Conservation (phyloP, 345 rosid species). For the Citrus maxima region DNA sequence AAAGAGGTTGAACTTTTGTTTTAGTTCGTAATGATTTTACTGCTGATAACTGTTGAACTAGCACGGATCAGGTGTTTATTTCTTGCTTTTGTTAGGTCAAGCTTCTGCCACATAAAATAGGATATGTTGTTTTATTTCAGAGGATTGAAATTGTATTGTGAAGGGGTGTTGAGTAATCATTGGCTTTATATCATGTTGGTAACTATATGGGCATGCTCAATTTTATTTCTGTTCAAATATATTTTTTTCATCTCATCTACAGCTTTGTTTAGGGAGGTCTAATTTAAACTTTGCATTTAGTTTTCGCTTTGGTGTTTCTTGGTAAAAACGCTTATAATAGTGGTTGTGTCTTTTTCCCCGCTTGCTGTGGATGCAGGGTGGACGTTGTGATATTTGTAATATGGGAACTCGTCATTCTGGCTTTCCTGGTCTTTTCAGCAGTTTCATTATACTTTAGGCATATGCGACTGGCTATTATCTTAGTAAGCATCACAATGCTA, state of each 20-base stretch:
- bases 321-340: background rate
- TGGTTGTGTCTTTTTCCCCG: background rate
- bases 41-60: background rate
- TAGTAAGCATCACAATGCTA: slow-evolving; percentile 66
- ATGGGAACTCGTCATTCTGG: slow-evolving; percentile 89
- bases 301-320: background rate
- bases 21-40: background rate
- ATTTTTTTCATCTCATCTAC: background rate
- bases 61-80: background rate
- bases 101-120: background rate
- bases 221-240: background rate
- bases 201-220: background rate
- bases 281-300: background rate
- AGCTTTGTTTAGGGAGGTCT: background rate
- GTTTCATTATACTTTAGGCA: slow-evolving; percentile 82
- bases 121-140: background rate
- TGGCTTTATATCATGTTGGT: background rate
- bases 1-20: background rate
- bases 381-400: slow-evolving; percentile 85
- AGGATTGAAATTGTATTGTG: background rate
- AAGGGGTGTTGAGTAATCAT: background rate
- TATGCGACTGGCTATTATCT: slow-evolving; percentile 63
- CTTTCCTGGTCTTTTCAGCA: slow-evolving; percentile 91
- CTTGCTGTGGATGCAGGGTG: slow-evolving; percentile 59
- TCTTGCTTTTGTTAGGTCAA: background rate